A percentile compares a stretch with the other conserved stretches of the same genome.
Conservation (phyloP, 441 rosid genomes). For the Populus trichocarpa region DNA sequence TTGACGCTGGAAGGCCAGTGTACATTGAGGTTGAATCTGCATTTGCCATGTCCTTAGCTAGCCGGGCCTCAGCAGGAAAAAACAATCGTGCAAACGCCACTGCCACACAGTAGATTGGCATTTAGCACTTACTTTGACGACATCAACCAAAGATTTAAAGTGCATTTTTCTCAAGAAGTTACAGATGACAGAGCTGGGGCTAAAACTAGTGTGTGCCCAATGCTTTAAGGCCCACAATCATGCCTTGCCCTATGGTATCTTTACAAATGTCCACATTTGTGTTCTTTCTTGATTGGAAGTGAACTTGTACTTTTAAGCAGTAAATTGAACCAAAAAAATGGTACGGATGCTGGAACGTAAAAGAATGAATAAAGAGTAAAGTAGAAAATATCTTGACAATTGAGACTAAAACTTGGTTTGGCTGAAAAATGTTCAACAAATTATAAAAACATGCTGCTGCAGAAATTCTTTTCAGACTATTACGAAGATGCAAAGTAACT, state of each 20-base stretch:
- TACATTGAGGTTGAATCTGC: slow-evolving; percentile 64
- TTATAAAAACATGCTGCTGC: background rate
- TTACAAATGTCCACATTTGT: background rate
- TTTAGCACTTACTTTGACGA: background rate
- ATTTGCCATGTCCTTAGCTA: slow-evolving; percentile 85
- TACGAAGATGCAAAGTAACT: background rate
- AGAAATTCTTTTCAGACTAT: background rate
- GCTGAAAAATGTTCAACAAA: background rate
- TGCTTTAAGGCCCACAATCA: background rate
- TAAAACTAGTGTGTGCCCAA: background rate
- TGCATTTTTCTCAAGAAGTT: background rate
- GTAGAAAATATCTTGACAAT: background rate
- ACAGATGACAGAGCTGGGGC: background rate
- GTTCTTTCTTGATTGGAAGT: background rate
- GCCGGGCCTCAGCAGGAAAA: slow-evolving; percentile 90
- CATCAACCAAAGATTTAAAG: background rate
- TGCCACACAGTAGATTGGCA: slow-evolving; percentile 17
- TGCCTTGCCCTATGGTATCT: background rate
- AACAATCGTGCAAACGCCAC: slow-evolving; percentile 82
- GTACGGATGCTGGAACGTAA: background rate
- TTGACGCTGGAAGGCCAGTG: slow-evolving; percentile 49
- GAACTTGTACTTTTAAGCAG: background rate
- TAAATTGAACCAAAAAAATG: background rate
- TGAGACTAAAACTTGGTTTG: background rate
- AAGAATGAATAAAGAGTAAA: background rate